A percentile compares a stretch with the other conserved stretches of the same genome.
phyloP scores from a whole-genome alignment of 2,329 filamentous ascomycete species.

The Tolypocladium pustulatum region DNA sequence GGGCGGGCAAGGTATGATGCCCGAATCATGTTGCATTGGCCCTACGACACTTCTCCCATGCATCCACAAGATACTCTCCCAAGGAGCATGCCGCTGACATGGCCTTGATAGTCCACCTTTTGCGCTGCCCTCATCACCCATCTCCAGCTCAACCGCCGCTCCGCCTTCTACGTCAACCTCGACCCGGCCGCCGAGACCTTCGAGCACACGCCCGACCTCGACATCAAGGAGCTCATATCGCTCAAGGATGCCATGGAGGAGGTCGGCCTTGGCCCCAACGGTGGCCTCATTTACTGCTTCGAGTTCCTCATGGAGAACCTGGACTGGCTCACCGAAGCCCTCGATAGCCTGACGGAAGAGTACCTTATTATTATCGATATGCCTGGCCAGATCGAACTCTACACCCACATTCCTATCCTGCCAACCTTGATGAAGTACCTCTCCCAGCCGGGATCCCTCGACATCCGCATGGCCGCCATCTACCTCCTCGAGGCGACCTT shows the following conservation, averaged over 20 bases:
- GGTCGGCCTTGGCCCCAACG: conserved; percentile 80
- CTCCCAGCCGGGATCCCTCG: conserved; percentile 66
- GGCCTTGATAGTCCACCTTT: conserved; percentile 63
- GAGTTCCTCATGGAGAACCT: conserved; percentile 92
- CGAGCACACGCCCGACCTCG: conserved; percentile 81
- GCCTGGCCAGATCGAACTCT: conserved; percentile 97
- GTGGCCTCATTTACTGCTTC: conserved; percentile 91
- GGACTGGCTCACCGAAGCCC: conserved; percentile 77
- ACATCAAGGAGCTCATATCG: conserved; percentile 90
- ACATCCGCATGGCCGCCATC: conserved; percentile 84
- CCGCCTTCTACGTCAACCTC: conserved; percentile 95
- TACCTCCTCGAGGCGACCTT: conserved; percentile 96
- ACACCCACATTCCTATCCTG: conserved; percentile 90
- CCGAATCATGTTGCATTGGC: background rate
- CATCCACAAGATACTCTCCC: background rate
- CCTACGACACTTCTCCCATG: background rate
- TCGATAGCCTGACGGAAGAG: conserved; percentile 82
- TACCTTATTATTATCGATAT: conserved; percentile 98
- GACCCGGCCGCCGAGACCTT: conserved; percentile 93
- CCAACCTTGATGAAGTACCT: conserved; percentile 76
- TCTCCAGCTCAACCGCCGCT: conserved; percentile 80
- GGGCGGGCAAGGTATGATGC: conserved; percentile 68
- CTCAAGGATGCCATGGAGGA: conserved; percentile 97
- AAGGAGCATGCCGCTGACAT: background rate
- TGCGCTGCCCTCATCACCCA: conserved; percentile 89